Evolutionary conservation across 2,329 filamentous ascomycete genomes (phyloP), one percentile per base, ranked within the genome.

Genomic region (Fusarium sp.): DNA sequence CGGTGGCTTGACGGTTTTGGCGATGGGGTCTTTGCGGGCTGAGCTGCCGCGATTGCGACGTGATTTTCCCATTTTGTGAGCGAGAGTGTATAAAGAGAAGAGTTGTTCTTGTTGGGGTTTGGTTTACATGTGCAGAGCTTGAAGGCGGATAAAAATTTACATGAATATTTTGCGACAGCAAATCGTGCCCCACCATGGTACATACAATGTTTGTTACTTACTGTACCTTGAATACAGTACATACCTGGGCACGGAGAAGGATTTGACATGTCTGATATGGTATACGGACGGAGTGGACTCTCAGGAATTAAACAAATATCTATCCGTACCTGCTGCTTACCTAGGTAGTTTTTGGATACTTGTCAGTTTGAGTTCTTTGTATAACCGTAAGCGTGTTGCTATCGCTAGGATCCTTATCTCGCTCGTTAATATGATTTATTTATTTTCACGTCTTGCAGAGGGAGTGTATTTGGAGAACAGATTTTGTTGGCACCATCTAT

Each of bases 31-130:
- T 51, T 80, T 74, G 49, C 84, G 82, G 43, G 75, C 74, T 32
- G 76, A 76, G 63, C 79, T 81, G 61, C 75, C 79, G 61, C 82
- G 78, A 70, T 80, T 84, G 55, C 82, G 79, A 35, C 85, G 79
- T 25, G 84, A 83, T 74, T 88, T 88, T 38, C 76, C 86, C 86
- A 89, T 88, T 14, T 38, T 46, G n/a, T n/a, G 13, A 38, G n/a
- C 13, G 13, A 38, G 17, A 17, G 4, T 38, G 36, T 32, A 27
- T 32, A 3, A 19, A 19, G 19, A 19, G 19, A 19, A 19, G 4
- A 23, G 10, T 21, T 36, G 33, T 14, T 37, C 4, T 29, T 23
- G 36, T 42, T 21, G 35, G 3, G 45, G 41, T 39, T 23, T 35
- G 23, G 33, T 31, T 33, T 45, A n/a, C 44, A 33, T 9, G 10